Conservation (phyloP, 306 rosid species). For the Gleditsia sinensis region DNA sequence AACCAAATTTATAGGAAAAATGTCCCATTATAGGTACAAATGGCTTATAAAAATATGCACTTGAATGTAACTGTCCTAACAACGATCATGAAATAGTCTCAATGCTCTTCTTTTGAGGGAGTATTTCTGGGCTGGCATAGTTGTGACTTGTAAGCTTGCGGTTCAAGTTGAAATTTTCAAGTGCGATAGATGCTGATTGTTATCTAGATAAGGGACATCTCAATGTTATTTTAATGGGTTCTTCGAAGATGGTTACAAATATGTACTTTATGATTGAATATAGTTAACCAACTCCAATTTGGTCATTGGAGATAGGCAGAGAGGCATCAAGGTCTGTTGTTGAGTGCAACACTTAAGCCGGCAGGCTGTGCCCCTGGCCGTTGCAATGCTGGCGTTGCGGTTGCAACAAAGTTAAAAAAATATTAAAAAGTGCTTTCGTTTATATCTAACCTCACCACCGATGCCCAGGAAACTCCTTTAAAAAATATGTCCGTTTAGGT, state of each 20-base stretch:
- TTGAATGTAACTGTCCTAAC: constrained; percentile 29
- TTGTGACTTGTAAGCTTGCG: constrained; percentile 36
- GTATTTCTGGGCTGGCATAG: constrained; percentile 47
- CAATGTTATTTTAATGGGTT: constrained; percentile 42
- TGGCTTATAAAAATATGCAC: constrained; percentile 37
- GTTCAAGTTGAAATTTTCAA: constrained; percentile 43
- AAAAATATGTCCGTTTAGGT: background rate
- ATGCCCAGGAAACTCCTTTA: background rate
- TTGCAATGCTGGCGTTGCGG: constrained; percentile 45
- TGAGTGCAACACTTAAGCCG: constrained; percentile 41
- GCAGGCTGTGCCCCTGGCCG: constrained; percentile 49
- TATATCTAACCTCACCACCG: background rate
- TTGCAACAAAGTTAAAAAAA: constrained; percentile 21
- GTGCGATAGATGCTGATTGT: constrained; percentile 47
- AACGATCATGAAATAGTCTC: constrained; percentile 21
- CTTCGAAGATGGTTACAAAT: constrained; percentile 38
- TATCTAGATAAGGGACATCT: constrained; percentile 41
- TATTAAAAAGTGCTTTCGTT: background rate
- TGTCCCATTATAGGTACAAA: constrained; percentile 9
- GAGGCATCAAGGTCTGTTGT: constrained; percentile 28
- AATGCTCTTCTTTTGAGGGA: constrained; percentile 50
- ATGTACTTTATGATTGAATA: constrained; percentile 35
- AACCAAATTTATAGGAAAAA: constrained; percentile 47
- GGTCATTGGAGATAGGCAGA: constrained; percentile 16
- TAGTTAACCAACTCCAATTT: constrained; percentile 4